These are phyloP conservation scores for Spergularia marina DNA, from an alignment of 148 eudicot genomes.

Conservation along the genomic window DNA sequence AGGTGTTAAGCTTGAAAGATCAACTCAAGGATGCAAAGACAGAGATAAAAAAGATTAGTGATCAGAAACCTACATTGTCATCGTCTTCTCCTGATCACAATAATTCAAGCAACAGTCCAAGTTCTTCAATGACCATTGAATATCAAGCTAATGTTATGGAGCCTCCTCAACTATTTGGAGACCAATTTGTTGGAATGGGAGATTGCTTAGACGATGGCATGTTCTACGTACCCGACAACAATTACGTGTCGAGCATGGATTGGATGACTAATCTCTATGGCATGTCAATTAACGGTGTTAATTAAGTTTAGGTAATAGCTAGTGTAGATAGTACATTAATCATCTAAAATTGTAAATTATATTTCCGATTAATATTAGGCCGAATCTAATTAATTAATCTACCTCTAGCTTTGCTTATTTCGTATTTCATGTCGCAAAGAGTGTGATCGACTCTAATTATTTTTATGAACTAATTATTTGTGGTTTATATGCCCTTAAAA, in stretches of 20 bases:
- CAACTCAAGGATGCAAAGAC: constrained; percentile 53
- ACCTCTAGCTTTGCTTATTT: background rate
- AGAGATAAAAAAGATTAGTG: constrained; percentile 41
- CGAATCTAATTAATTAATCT: background rate
- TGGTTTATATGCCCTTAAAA: no score
- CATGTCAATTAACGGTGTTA: constrained; percentile 16
- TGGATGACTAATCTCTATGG: constrained; percentile 24
- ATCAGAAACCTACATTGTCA: constrained; percentile 13
- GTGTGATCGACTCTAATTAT: constrained; percentile 2
- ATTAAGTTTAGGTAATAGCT: background rate
- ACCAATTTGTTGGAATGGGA: constrained; percentile 30
- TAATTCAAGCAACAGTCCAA: constrained; percentile 61
- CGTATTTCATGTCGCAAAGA: constrained; percentile 2
- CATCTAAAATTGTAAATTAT: constrained; percentile 26
- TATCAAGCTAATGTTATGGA: constrained; percentile 23
- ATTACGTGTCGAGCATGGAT: constrained; percentile 24
- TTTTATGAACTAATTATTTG: background rate
- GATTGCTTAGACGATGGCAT: constrained; percentile 22
- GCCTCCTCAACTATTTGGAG: constrained; percentile 4
- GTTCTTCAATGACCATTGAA: constrained; percentile 56
- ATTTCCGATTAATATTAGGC: background rate
- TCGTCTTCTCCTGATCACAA: constrained; percentile 34
- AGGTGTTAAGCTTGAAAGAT: constrained; percentile 54
- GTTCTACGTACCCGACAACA: constrained; percentile 8
- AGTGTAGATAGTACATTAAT: constrained; percentile 20